These are phyloP conservation scores for Epipyxis sp. DNA, from an alignment of 108 stramenopile species.

Conservation along the genomic window DNA sequence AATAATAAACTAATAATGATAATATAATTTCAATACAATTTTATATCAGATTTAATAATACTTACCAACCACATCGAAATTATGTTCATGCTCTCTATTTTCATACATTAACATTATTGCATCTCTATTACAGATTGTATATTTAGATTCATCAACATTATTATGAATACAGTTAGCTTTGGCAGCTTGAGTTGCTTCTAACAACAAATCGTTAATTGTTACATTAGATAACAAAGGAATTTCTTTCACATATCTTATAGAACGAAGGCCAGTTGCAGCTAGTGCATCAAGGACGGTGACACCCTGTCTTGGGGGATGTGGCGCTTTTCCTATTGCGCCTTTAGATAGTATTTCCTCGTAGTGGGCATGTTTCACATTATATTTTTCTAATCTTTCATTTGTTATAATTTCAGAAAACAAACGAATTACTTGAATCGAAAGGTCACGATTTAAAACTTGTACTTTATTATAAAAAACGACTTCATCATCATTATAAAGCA, in stretches of 20 bases:
- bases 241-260: conserved; percentile 60
- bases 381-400: background rate
- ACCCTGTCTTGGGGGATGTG: too few species aligned
- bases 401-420: conserved; percentile 37
- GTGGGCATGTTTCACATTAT: background rate
- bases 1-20: too few species aligned
- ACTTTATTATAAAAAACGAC: conserved; percentile 96
- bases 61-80: conserved; percentile 1
- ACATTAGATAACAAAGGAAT: conserved; percentile 63
- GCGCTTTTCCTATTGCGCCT: conserved; percentile 30
- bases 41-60: background rate
- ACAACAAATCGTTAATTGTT: conserved; percentile 83
- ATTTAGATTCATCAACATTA: conserved; percentile 53
- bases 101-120: conserved; percentile 53
- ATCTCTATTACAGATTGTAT: conserved; percentile 42
- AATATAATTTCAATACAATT: too few species aligned
- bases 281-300: conserved; percentile 88
- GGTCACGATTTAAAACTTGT: conserved; percentile 94
- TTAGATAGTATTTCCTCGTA: conserved; percentile 29
- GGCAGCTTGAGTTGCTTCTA: conserved; percentile 70
- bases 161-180: conserved; percentile 71
- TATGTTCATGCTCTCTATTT: background rate
- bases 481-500: background rate
- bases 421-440: conserved; percentile 77
- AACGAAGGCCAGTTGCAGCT: conserved; percentile 92